Evolutionary conservation across 2,329 filamentous ascomycete genomes (phyloP).

Genomic region (Alternaria viburni): DNA sequence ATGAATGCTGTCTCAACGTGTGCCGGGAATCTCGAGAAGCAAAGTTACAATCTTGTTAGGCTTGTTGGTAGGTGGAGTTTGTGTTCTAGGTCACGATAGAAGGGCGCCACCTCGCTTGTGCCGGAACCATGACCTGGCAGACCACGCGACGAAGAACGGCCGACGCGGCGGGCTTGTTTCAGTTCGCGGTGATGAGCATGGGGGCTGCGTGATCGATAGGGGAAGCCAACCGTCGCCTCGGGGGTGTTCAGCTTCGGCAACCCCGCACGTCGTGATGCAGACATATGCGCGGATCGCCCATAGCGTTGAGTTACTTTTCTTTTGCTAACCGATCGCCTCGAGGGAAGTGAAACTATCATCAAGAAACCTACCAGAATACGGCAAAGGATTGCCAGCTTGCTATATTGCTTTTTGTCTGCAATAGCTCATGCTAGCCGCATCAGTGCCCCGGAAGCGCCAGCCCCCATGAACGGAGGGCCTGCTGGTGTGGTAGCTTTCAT

Average conservation of each 20-base stretch:
- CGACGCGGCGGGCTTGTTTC: slow-evolving; percentile 13
- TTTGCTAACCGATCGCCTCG: not conserved
- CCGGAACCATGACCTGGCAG: slow-evolving; percentile 2
- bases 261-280: slow-evolving; percentile 1
- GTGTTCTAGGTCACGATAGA: slow-evolving; percentile 8
- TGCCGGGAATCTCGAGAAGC: not conserved
- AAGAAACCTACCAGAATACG: not conserved
- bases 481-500: slow-evolving; percentile 2
- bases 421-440: not conserved
- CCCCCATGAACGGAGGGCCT: slow-evolving; percentile 5
- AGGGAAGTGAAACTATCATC: not conserved
- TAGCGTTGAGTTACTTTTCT: not conserved
- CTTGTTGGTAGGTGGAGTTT: not conserved
- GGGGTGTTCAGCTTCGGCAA: slow-evolving; percentile 3
- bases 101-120: slow-evolving; percentile 9
- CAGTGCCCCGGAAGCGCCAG: not conserved
- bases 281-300: not conserved
- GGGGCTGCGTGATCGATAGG: slow-evolving; percentile 7
- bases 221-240: not conserved
- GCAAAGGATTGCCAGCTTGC: not conserved
- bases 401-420: not conserved
- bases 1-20: not conserved
- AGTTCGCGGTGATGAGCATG: slow-evolving; percentile 4
- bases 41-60: not conserved
- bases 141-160: slow-evolving; percentile 4